phyloP scores from a whole-genome alignment of 1,284 basidiomycete genomes.

The Paramarasmius palmivorus region DNA sequence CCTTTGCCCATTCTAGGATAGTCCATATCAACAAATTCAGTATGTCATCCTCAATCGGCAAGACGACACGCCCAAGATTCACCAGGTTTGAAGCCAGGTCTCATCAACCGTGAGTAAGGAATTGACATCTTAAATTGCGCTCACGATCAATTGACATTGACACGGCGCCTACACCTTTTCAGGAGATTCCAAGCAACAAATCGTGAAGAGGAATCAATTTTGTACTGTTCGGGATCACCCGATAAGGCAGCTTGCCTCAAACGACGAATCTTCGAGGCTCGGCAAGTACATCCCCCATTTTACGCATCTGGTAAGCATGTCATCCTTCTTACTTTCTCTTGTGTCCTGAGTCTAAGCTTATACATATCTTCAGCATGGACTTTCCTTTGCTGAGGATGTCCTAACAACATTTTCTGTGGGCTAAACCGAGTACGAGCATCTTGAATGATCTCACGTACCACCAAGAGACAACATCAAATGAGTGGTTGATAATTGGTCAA shows the following conservation, averaged over 20 bases:
- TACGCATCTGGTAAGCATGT: neutral
- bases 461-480: no score
- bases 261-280: neutral
- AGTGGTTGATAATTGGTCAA: no score
- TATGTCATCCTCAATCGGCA: neutral
- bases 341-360: no score
- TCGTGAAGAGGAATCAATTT: neutral
- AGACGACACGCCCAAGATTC: neutral
- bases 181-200: neutral
- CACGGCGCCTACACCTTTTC: neutral
- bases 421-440: no score
- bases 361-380: no score
- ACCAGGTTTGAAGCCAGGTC: slow-evolving; percentile 1
- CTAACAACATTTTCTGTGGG: no score
- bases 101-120: neutral
- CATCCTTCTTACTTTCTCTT: no score
- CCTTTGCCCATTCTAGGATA: slow-evolving; percentile 7
- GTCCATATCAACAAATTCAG: slow-evolving; percentile 2
- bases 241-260: neutral
- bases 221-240: neutral
- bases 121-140: neutral
- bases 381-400: no score
- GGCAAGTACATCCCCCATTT: neutral
- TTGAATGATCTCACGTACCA: no score
- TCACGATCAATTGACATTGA: neutral